Percentiles rank a stretch among this genome's conserved stretches.
These are phyloP conservation scores for Baorangia bicolor DNA, from an alignment of 768 basidiomycete genomes.

Conservation along the genomic window DNA sequence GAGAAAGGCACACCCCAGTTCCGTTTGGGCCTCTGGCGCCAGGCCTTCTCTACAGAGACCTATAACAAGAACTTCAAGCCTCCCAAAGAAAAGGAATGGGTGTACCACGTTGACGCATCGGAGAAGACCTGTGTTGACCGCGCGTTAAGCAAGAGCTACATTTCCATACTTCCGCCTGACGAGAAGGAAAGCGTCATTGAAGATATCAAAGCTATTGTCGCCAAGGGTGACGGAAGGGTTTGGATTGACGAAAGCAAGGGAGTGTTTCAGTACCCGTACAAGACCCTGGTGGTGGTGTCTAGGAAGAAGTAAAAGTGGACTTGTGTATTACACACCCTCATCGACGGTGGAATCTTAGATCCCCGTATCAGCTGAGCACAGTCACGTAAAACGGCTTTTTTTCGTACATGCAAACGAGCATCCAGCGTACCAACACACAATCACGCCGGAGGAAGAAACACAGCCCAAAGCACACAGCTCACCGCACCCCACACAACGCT, in stretches of 20 bases:
- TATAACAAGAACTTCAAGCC: conserved; percentile 62
- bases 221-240: conserved; percentile 56
- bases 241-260: conserved; percentile 79
- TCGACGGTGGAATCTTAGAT: too few species aligned
- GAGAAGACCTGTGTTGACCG: conserved; percentile 61
- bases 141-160: conserved; percentile 83
- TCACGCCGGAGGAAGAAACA: conserved; percentile 91
- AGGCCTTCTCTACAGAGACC: conserved; percentile 58
- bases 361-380: neutral
- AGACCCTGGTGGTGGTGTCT: conserved; percentile 56
- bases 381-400: neutral
- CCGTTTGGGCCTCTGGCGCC: conserved; percentile 72
- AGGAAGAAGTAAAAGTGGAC: conserved; percentile 37
- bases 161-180: conserved; percentile 59
- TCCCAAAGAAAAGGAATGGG: conserved; percentile 56
- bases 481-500: conserved; percentile 71
- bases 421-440: neutral
- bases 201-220: conserved; percentile 54
- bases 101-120: conserved; percentile 51
- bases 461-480: conserved; percentile 74
- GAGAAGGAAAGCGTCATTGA: conserved; percentile 52
- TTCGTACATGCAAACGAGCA: neutral
- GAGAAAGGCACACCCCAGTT: conserved; percentile 82
- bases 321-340: neutral
- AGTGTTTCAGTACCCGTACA: conserved; percentile 79